Base-by-base conservation (phyloP, 116 monocot species). In the Trichopus zeylanicus region DNA sequence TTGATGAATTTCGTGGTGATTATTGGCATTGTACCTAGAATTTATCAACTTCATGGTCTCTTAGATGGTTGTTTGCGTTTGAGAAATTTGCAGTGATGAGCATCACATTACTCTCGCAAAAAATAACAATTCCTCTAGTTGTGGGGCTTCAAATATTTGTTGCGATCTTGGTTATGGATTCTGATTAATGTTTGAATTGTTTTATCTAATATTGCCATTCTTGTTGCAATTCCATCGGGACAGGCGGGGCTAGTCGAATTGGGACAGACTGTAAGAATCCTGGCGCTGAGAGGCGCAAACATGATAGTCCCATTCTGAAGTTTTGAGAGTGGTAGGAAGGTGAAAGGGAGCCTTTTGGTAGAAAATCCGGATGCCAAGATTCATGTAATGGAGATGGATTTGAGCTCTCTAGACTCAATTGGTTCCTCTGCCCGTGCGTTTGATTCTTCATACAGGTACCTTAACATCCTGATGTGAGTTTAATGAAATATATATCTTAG, bases 401-500 rank as follows among this genome's bases (percentile, higher is more conserved):
- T 86, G 30, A 78, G 68, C 72, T 92, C 92, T 42, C 69, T 92
- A 16, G 54, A 73, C 34, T 92, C 92, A 0, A 84, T 92, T 15
- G 55, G 63, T 12, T 59, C 71, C n/a, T 92, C 87, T 60, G 84
- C 76, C 22, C 53, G 55, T 0, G 38, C 73, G 47, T 92, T 92
- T 72, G 57, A 49, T 57, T 61, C 72, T 26, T 68, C 87, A 6
- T 61, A 81, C 65, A 59, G 69, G 29, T 78, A 73, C 29, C 59
- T 92, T 27, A 87, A 92, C 66, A 81, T 92, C 23, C 92, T 84
- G 39, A 75, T 92, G 92, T 92, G 51, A 63, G 78, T 5, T 11
- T 46, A 3, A 18, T 18, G 10, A 10, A 35, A 5, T 10, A 35
- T 10, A 35, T 35, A 5, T 6, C 46, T 35, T 10, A 5, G 10